These are phyloP conservation scores for Pichia sp. DNA, from an alignment of 1,139 yeast species.

Conservation along the genomic window DNA sequence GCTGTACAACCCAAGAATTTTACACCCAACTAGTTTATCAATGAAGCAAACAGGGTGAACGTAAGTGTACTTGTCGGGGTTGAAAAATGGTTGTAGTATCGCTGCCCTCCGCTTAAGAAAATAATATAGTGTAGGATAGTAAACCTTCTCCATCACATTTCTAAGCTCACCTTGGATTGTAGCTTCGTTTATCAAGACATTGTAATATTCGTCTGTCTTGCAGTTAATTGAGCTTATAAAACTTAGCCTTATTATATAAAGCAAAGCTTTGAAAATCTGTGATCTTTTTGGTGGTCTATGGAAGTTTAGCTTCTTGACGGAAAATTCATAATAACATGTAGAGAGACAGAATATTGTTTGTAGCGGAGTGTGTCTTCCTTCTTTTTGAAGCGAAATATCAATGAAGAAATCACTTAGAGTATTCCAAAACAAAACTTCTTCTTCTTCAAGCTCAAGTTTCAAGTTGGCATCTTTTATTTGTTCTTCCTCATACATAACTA, in stretches of 20 bases:
- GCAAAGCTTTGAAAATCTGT: slow-evolving; percentile 8
- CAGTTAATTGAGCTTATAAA: slow-evolving; percentile 8
- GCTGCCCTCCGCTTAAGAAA: slow-evolving; percentile 5
- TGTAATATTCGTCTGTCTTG: slow-evolving; percentile 10
- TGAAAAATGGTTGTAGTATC: slow-evolving; percentile 12
- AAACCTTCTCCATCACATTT: slow-evolving; percentile 12
- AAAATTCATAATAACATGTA: slow-evolving; percentile 8
- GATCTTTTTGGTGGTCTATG: slow-evolving; percentile 8
- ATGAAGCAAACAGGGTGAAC: slow-evolving; percentile 13
- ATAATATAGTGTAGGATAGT: slow-evolving; percentile 16
- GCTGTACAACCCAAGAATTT: slow-evolving; percentile 13
- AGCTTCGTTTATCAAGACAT: slow-evolving; percentile 3
- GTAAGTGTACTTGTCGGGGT: slow-evolving; percentile 11
- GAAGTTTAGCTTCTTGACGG: slow-evolving; percentile 5
- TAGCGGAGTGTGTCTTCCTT: slow-evolving; percentile 8
- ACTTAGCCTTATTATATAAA: slow-evolving; percentile 16
- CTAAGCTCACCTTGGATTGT: slow-evolving; percentile 10
- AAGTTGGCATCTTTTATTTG: background rate
- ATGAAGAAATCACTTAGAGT: slow-evolving; percentile 6
- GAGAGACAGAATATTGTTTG: slow-evolving; percentile 13
- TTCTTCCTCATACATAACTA: slow-evolving; percentile 1
- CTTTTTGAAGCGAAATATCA: slow-evolving; percentile 10
- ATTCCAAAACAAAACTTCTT: slow-evolving; percentile 5
- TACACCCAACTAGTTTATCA: slow-evolving; percentile 16
- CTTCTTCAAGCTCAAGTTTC: background rate